Evolutionary conservation across 257 asterid genomes (phyloP).

Genomic region (Solanum dulcamara): DNA sequence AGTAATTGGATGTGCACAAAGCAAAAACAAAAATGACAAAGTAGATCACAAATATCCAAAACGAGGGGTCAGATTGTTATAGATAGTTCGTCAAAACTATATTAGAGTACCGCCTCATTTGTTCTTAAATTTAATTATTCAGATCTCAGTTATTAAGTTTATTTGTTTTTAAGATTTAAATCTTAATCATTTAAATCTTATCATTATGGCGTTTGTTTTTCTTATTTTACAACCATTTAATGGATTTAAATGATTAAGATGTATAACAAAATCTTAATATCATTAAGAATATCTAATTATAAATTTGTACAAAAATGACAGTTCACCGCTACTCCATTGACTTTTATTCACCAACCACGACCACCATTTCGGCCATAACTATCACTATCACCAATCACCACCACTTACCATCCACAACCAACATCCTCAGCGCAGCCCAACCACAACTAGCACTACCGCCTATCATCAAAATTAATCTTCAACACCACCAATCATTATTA

Average conservation of each 20-base stretch:
- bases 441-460: not conserved
- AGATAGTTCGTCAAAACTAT: no score
- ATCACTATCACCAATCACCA: not conserved
- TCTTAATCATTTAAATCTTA: not conserved
- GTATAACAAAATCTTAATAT: not conserved
- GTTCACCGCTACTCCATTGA: not conserved
- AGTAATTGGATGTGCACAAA: no score
- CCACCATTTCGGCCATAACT: not conserved
- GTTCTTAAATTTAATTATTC: no score
- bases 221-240: no score
- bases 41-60: no score
- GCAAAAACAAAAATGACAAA: no score
- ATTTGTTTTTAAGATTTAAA: no score
- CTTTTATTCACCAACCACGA: not conserved
- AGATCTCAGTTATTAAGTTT: not conserved
- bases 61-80: no score
- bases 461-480: not conserved
- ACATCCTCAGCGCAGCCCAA: no score
- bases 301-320: not conserved
- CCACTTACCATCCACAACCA: not conserved
- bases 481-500: not conserved
- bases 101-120: no score
- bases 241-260: not conserved
- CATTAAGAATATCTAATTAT: not conserved
- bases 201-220: no score